phyloP scores from a whole-genome alignment of 176 grass and related monocot species.

The Areca catechu region DNA sequence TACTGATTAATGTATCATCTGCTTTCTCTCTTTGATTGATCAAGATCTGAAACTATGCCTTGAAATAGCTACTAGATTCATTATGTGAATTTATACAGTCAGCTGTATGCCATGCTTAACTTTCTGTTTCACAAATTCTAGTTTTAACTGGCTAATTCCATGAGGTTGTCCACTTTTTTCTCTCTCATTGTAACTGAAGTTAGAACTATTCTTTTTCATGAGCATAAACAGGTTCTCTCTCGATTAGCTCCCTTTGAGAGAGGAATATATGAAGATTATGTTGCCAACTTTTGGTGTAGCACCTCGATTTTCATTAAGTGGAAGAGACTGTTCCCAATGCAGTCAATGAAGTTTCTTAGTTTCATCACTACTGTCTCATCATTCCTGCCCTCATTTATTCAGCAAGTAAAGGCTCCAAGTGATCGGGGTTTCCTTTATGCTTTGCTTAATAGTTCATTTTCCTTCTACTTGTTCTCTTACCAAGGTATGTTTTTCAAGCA shows the following conservation, averaged over 20 bases:
- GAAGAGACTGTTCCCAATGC: conserved; percentile 63
- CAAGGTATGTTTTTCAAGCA: conserved; percentile 48
- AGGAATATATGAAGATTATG: conserved; percentile 91
- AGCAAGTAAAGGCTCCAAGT: conserved; percentile 74
- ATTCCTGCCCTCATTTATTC: conserved; percentile 82
- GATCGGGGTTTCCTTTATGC: conserved; percentile 78
- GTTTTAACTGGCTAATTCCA: no score
- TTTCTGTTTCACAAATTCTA: no score
- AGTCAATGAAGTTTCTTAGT: conserved; percentile 64
- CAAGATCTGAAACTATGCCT: no score
- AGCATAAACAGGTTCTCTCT: conserved; percentile 47
- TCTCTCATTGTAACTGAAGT: background rate
- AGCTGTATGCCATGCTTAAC: no score
- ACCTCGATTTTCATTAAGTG: conserved; percentile 88
- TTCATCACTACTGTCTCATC: conserved; percentile 55
- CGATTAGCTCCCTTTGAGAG: conserved; percentile 87
- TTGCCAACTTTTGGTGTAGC: conserved; percentile 96
- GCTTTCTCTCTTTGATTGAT: no score
- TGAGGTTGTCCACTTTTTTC: background rate
- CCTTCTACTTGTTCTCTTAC: conserved; percentile 87
- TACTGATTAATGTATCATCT: background rate
- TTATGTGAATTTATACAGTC: no score
- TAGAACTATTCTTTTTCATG: conserved; percentile 16
- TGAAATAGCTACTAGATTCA: no score
- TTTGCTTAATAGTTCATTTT: conserved; percentile 72